These are phyloP conservation scores for Fusarium sp. DNA, from an alignment of 2,329 filamentous ascomycete genomes.

Conservation along the genomic window DNA sequence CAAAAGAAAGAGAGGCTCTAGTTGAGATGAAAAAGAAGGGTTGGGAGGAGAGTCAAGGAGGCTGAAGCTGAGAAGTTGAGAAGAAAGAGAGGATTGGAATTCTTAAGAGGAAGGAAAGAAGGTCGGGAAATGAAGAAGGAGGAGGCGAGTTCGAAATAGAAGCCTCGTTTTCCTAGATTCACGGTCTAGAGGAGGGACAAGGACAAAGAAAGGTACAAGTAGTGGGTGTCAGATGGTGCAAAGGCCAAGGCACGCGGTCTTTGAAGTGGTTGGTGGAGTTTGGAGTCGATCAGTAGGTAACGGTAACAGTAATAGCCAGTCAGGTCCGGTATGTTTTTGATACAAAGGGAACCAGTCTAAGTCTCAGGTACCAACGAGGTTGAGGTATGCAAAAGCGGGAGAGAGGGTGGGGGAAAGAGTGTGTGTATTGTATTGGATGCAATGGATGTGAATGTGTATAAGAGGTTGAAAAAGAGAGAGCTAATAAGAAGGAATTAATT, in stretches of 20 bases:
- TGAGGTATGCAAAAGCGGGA: conserved; percentile 19
- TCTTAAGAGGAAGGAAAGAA: conserved; percentile 16
- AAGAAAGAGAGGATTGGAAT: conserved; percentile 12
- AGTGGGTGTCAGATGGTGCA: conserved; percentile 6
- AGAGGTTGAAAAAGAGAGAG: conserved; percentile 6
- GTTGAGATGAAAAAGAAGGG: conserved; percentile 20
- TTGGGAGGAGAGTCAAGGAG: conserved; percentile 20
- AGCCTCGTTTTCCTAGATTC: conserved; percentile 21
- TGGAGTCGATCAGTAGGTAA: not conserved
- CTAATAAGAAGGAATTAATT: not conserved
- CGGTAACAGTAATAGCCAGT: not conserved
- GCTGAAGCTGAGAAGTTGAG: conserved; percentile 11
- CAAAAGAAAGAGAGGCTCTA: conserved; percentile 4
- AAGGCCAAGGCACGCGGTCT: conserved; percentile 17
- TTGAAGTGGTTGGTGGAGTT: conserved; percentile 28
- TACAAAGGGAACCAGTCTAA: conserved; percentile 25
- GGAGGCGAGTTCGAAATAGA: conserved; percentile 17
- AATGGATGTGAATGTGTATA: not conserved
- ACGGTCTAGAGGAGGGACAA: conserved; percentile 11
- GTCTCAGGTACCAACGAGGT: conserved; percentile 16
- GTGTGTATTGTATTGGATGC: not conserved
- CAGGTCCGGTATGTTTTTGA: conserved; percentile 34
- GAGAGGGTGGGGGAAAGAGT: conserved; percentile 1
- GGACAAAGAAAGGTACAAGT: conserved; percentile 21
- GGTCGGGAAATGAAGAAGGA: conserved; percentile 15